These are phyloP conservation scores for Echria macrotheca DNA, from an alignment of 495 filamentous ascomycete genomes.

Conservation along the genomic window DNA sequence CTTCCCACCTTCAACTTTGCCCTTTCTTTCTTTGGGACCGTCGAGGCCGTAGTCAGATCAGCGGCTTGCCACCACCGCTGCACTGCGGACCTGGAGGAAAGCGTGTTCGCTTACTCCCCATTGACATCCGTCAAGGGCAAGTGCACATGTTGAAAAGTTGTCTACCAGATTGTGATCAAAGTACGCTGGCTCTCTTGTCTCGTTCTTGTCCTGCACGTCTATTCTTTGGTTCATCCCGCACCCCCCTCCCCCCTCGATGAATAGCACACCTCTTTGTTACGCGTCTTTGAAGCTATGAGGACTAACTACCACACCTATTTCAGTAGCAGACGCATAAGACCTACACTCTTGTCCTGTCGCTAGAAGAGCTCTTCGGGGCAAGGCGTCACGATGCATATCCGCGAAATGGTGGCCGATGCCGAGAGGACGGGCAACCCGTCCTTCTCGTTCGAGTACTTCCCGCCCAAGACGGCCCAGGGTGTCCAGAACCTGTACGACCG, in stretches of 20 bases:
- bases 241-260: background rate
- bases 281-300: background rate
- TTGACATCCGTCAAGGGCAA: background rate
- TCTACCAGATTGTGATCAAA: conserved; percentile 1
- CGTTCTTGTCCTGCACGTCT: background rate
- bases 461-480: conserved; percentile 98
- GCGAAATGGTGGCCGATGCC: conserved; percentile 82
- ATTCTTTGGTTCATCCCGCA: no score
- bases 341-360: background rate
- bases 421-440: conserved; percentile 67
- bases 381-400: conserved; percentile 66
- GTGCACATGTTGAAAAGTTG: background rate
- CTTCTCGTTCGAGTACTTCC: conserved; percentile 99
- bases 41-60: conserved; percentile 7
- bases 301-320: no score
- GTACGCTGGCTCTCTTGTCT: background rate
- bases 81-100: conserved; percentile 3
- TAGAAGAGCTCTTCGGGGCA: background rate
- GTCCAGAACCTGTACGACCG: conserved; percentile 99
- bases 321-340: no score
- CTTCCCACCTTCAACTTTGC: background rate
- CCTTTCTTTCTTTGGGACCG: conserved; percentile 10
- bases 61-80: conserved; percentile 5
- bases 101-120: background rate
- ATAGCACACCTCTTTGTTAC: background rate